Conservation (phyloP, 495 filamentous ascomycete genomes). For the Achaetomiella virescens region DNA sequence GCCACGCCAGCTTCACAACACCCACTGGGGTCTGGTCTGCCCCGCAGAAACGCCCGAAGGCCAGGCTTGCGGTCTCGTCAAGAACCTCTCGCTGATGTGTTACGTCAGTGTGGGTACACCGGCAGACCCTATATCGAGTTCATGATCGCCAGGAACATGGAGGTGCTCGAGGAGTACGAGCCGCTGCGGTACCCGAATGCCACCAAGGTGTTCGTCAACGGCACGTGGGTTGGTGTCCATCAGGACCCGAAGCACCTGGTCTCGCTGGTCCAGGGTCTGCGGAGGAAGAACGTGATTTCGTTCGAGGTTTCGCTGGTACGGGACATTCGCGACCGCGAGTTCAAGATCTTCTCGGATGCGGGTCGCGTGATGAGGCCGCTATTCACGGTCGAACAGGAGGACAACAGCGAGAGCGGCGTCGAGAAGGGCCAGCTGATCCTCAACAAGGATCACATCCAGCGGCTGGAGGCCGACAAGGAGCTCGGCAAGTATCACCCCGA, state of each 20-base stretch:
- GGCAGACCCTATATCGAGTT: conserved; percentile 87
- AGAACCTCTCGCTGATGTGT: conserved; percentile 97
- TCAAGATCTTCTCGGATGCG: conserved; percentile 97
- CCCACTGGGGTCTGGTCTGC: conserved; percentile 97
- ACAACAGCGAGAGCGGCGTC: conserved; percentile 61
- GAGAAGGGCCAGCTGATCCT: conserved; percentile 73
- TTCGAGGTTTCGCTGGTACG: conserved; percentile 88
- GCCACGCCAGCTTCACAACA: conserved; percentile 95
- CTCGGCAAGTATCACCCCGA: conserved; percentile 52
- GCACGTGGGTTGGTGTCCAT: conserved; percentile 93
- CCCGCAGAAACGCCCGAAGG: conserved; percentile 97
- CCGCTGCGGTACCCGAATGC: conserved; percentile 80
- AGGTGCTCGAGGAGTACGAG: conserved; percentile 93
- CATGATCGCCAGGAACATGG: conserved; percentile 91
- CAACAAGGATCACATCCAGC: conserved; percentile 72
- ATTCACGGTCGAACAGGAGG: conserved; percentile 67
- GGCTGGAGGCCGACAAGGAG: conserved; percentile 51
- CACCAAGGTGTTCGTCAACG: conserved; percentile 97
- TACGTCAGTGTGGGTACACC: conserved; percentile 92
- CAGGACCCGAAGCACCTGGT: conserved; percentile 76
- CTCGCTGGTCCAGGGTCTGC: conserved; percentile 64
- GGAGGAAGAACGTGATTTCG: conserved; percentile 69
- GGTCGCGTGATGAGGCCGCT: conserved; percentile 89
- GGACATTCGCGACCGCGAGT: conserved; percentile 93
- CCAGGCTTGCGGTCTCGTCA: conserved; percentile 96